Evolutionary conservation across 179 eudicot genomes (phyloP), one percentile per base, ranked within the genome.

Genomic region (Patellifolia procumbens): DNA sequence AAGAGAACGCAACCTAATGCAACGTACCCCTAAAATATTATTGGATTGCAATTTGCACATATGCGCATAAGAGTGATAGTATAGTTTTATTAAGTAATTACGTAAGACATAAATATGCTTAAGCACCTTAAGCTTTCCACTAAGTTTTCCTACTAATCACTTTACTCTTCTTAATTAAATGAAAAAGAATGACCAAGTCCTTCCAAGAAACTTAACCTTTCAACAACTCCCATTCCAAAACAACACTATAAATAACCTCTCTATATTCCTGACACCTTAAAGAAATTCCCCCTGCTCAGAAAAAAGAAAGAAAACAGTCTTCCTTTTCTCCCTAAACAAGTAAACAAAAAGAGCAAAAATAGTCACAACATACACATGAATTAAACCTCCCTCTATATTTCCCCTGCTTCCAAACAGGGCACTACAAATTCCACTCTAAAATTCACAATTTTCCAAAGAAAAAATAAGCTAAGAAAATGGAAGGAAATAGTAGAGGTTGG

Each of bases 171-270:
- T 55, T 71, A 75, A 65, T 16, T 2, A 15, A 70, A 9, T 3
- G 24, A 62, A 31, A 63, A 60, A 70, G 5, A 48, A 52, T 49
- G 72, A 75, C 76, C 39, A 69, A 70, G 73, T 70, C 39, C 24
- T 51, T 32, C 68, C 45, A 31, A n/a, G 39, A 56, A 45, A 20
- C 35, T 35, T 61, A 51, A 29, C 24, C 74, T 34, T 42, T 46
- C 79, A 82, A 76, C 85, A 82, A 82, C 85, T 80, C 82, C 82
- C 76, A 78, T 75, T 63, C 70, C 71, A 28, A 64, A 7, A n/a
- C 45, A 53, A 59, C 9, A 37, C 34, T 82, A 82, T 82, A 82
- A 55, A 82, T 78, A 75, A 16, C 56, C 74, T 35, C 34, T 19
- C 12, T 29, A 32, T n/a, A 26, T 48, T 53, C 43, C 52, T 70